Base-by-base conservation (phyloP, 495 filamentous ascomycete genomes). In the Hypoxylon intermedium region DNA sequence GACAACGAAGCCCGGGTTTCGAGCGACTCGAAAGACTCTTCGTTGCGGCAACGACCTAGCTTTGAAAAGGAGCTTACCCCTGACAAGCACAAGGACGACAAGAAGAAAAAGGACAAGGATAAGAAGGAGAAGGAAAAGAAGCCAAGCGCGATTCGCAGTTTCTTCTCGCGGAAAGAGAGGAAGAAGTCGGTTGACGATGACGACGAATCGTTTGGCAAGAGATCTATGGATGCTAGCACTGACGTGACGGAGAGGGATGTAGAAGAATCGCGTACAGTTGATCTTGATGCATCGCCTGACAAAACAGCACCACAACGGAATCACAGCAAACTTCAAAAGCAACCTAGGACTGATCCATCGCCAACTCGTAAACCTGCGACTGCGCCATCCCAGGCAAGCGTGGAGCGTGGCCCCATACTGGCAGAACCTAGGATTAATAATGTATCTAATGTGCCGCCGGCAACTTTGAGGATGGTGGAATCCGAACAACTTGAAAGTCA, bases 121-220 rank as follows among this genome's bases (percentile, higher is more conserved):
- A 91, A 90, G 73, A 95, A 91, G 69, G 88, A 89, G 40, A 93
- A 93, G 67, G 90, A 97, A 53, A 96, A 96, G 79, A 96, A 94
- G 69, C 81, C 86, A 11, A 90, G 92, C 43, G 96, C 93, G 75
- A 86, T 99, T 43, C 92, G 92, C 65, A 93, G 92, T 34, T 82
- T 98, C 65, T 99, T 99, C 82, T 97, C 96, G 67, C 82, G 91
- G 51, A 97, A 95, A 67, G 91, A 96, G 60, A 96, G 92, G 79
- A 97, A 90, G 71, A 77, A 77, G 49, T 89, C 87, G 62, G 73
- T 79, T 37, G 78, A 80, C 6, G 89, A 90, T 44, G 86, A 90
- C 38, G 89, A 89, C 46, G 77, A 82, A 7, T 88, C 91, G 50
- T 75, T 80, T 13, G 85, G 89, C 52, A 90, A 87, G 70, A 77